Evolutionary conservation across 2,329 filamentous ascomycete genomes (phyloP).

Genomic region (Fusarium newnesense): DNA sequence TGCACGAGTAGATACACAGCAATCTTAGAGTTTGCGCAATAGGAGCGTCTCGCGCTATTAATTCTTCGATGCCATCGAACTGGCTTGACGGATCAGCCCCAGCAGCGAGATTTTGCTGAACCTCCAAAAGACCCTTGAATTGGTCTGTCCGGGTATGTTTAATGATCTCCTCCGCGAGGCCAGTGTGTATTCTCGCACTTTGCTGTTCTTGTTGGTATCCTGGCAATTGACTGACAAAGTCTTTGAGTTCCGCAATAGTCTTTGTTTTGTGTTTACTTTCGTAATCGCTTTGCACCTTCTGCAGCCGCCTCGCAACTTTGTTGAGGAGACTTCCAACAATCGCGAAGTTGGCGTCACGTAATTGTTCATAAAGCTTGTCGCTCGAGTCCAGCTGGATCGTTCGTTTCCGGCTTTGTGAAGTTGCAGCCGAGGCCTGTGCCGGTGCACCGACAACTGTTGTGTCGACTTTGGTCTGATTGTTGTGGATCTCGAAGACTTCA

Average conservation of each 20-base stretch:
- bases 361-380: slow-evolving; percentile 86
- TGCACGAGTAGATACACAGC: slow-evolving; percentile 90
- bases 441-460: slow-evolving; percentile 86
- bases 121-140: slow-evolving; percentile 88
- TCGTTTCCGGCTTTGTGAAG: slow-evolving; percentile 75
- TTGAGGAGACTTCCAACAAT: slow-evolving; percentile 91
- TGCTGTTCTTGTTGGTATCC: slow-evolving; percentile 93
- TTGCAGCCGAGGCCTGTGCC: slow-evolving; percentile 67
- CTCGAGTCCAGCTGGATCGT: slow-evolving; percentile 90
- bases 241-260: slow-evolving; percentile 88
- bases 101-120: slow-evolving; percentile 94
- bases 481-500: slow-evolving; percentile 89
- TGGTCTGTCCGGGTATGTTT: slow-evolving; percentile 89
- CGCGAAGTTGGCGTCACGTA: slow-evolving; percentile 94
- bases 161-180: slow-evolving; percentile 93
- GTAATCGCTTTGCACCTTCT: slow-evolving; percentile 85
- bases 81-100: slow-evolving; percentile 89
- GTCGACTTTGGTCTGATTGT: slow-evolving; percentile 94
- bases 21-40: slow-evolving; percentile 84
- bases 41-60: slow-evolving; percentile 89
- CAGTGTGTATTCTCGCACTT: slow-evolving; percentile 90
- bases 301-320: slow-evolving; percentile 86
- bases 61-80: slow-evolving; percentile 89
- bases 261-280: slow-evolving; percentile 90
- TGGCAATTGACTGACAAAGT: slow-evolving; percentile 94